Conservation (phyloP, 2,329 filamentous ascomycete genomes). For the Fusarium tupiense region DNA sequence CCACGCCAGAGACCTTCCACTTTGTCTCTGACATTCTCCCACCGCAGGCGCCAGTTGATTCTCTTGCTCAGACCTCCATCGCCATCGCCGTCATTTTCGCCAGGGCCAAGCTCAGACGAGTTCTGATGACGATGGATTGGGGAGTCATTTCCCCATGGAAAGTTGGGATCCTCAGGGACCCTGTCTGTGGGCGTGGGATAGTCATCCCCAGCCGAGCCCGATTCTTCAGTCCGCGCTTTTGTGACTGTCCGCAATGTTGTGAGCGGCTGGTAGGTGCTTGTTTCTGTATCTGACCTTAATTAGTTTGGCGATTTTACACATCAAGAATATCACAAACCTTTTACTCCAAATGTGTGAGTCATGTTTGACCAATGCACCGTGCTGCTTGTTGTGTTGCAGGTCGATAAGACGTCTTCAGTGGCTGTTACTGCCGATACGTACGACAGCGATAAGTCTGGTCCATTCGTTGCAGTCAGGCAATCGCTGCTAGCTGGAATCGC, state of each 20-base stretch:
- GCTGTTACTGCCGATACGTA: slow-evolving; percentile 19
- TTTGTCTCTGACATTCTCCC: slow-evolving; percentile 25
- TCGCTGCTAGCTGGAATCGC: slow-evolving; percentile 12
- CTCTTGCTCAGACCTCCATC: slow-evolving; percentile 12
- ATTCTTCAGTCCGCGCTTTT: slow-evolving; percentile 3
- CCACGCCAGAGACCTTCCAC: slow-evolving; percentile 27
- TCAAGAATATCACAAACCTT: slow-evolving; percentile 22
- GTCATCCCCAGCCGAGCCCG: slow-evolving; percentile 3
- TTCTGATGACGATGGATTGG: slow-evolving; percentile 50
- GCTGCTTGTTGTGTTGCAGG: slow-evolving; percentile 39
- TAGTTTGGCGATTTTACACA: neutral
- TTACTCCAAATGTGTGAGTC: slow-evolving; percentile 15
- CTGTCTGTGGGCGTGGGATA: slow-evolving; percentile 35
- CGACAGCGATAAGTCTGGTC: slow-evolving; percentile 7
- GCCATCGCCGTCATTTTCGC: slow-evolving; percentile 16
- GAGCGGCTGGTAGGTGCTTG: slow-evolving; percentile 6
- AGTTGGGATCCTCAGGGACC: slow-evolving; percentile 46
- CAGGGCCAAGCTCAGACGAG: slow-evolving; percentile 40
- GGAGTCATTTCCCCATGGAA: slow-evolving; percentile 50
- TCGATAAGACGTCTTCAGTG: slow-evolving; percentile 13
- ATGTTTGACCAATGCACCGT: slow-evolving; percentile 30
- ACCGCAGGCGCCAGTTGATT: slow-evolving; percentile 15
- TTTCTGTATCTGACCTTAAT: slow-evolving; percentile 8
- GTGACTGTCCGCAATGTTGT: slow-evolving; percentile 40
- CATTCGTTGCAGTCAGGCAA: slow-evolving; percentile 10